phyloP scores from a whole-genome alignment of 768 basidiomycete genomes.

The Suillus subalutaceus region DNA sequence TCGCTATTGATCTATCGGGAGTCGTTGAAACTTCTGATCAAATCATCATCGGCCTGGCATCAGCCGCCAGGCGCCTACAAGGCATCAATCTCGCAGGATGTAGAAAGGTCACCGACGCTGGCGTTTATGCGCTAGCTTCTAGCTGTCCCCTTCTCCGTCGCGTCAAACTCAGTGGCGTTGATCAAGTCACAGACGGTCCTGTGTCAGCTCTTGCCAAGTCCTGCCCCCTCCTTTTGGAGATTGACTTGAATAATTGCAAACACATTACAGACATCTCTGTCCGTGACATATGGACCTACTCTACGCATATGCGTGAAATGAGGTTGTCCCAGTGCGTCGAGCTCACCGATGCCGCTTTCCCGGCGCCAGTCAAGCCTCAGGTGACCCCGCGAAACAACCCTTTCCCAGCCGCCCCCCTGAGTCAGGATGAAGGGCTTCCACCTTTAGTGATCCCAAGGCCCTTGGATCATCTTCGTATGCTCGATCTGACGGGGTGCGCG shows the following conservation, averaged over 20 bases:
- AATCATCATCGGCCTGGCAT: slow-evolving; percentile 72
- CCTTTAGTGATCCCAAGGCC: slow-evolving; percentile 66
- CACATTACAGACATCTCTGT: slow-evolving; percentile 76
- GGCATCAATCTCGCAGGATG: slow-evolving; percentile 92
- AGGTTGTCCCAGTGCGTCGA: slow-evolving; percentile 77
- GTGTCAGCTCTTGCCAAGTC: slow-evolving; percentile 74
- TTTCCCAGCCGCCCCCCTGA: slow-evolving; percentile 41
- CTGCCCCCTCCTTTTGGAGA: slow-evolving; percentile 88
- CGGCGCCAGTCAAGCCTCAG: slow-evolving; percentile 56
- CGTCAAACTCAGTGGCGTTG: slow-evolving; percentile 85
- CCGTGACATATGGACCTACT: slow-evolving; percentile 83
- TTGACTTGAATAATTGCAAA: slow-evolving; percentile 88
- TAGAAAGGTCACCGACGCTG: slow-evolving; percentile 75
- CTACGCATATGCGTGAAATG: slow-evolving; percentile 87
- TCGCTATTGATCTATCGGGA: slow-evolving; percentile 84
- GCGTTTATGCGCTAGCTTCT: slow-evolving; percentile 73
- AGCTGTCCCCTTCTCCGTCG: slow-evolving; percentile 80
- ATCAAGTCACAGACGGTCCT: slow-evolving; percentile 72
- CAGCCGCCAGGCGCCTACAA: slow-evolving; percentile 74
- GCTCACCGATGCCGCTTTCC: slow-evolving; percentile 86
- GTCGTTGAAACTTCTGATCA: slow-evolving; percentile 70
- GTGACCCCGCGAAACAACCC: slow-evolving; percentile 38
- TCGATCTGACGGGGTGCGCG: slow-evolving; percentile 88
- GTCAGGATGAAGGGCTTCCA: slow-evolving; percentile 48
- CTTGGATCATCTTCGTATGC: slow-evolving; percentile 87